Evolutionary conservation across 2,329 filamentous ascomycete genomes (phyloP).

Genomic region (Claviceps humidiphila): DNA sequence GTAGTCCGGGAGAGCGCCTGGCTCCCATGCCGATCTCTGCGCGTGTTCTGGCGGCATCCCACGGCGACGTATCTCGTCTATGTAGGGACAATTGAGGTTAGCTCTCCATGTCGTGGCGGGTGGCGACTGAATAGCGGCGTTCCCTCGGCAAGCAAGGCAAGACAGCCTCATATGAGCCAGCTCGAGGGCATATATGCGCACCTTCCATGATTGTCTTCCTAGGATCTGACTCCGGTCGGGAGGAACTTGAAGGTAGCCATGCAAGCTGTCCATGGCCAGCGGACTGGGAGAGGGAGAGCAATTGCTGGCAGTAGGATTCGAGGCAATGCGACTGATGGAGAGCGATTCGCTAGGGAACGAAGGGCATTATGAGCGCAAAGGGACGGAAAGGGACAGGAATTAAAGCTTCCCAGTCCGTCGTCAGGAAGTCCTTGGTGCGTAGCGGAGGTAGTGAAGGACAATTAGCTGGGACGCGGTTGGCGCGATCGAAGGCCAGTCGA

Average conservation of each 20-base stretch:
- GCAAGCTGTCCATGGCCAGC: constrained; percentile 24
- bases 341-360: background rate
- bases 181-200: constrained; percentile 15
- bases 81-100: constrained; percentile 4
- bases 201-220: constrained; percentile 39
- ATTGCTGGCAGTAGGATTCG: constrained; percentile 1
- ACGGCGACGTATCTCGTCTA: constrained; percentile 48
- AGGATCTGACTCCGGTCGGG: constrained; percentile 38
- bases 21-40: constrained; percentile 23
- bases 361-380: background rate
- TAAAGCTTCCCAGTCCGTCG: background rate
- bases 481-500: background rate
- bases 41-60: constrained; percentile 22
- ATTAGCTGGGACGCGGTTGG: background rate
- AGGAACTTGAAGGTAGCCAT: constrained; percentile 35
- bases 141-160: background rate
- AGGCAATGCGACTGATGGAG: background rate
- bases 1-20: constrained; percentile 26
- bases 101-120: background rate
- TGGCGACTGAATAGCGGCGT: background rate
- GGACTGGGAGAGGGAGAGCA: background rate
- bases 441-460: background rate
- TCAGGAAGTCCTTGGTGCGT: background rate
- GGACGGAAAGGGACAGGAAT: background rate
- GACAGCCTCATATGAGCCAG: background rate